Evolutionary conservation across 495 filamentous ascomycete genomes (phyloP).

Genomic region (Antarctomyces pellizariae): DNA sequence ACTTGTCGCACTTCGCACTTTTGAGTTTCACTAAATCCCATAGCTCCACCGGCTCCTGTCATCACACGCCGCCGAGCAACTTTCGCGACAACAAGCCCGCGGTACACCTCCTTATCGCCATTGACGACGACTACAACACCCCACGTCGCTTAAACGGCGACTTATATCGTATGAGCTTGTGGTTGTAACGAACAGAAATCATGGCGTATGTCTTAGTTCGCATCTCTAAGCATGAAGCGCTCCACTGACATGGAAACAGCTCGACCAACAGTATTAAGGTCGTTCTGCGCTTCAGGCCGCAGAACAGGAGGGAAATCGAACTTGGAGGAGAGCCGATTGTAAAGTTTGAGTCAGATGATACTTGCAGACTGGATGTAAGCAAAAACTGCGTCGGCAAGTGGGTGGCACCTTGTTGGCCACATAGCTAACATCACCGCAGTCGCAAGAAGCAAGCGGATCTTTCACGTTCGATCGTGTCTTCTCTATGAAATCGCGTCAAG

Average conservation of each 20-base stretch:
- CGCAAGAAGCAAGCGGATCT: conserved; percentile 53
- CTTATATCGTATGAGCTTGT: too few relatives aligned
- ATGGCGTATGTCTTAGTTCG: too few relatives aligned
- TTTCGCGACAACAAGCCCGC: too few relatives aligned
- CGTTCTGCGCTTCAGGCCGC: conserved; percentile 90
- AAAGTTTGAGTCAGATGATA: conserved; percentile 67
- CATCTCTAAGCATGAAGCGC: too few relatives aligned
- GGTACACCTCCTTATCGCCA: too few relatives aligned
- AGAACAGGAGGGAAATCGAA: conserved; percentile 77
- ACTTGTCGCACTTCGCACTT: too few relatives aligned
- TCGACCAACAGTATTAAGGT: conserved; percentile 40
- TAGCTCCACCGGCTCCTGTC: too few relatives aligned
- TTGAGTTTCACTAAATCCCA: too few relatives aligned
- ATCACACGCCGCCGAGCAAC: too few relatives aligned
- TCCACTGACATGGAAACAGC: background rate
- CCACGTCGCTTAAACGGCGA: too few relatives aligned
- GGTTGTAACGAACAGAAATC: too few relatives aligned
- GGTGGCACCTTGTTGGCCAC: conserved; percentile 6
- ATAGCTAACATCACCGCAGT: conserved; percentile 25
- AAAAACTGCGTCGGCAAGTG: conserved; percentile 3
- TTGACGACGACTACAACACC: too few relatives aligned
- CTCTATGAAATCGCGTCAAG: conserved; percentile 68
- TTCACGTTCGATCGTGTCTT: conserved; percentile 98
- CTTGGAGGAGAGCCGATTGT: conserved; percentile 85
- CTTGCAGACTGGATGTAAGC: conserved; percentile 66